phyloP scores from a whole-genome alignment of 768 basidiomycete species.

The Dendrothele bispora region DNA sequence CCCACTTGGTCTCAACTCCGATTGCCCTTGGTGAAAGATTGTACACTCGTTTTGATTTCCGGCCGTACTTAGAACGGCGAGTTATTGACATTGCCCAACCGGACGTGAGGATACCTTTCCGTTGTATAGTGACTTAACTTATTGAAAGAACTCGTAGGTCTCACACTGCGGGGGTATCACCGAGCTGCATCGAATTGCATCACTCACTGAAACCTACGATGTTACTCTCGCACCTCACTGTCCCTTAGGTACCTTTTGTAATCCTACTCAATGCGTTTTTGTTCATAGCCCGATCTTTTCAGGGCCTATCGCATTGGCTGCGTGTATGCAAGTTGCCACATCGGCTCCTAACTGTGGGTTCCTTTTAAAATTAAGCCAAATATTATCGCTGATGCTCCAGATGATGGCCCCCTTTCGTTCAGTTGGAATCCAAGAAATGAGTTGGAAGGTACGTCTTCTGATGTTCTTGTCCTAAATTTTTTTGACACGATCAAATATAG shows the following conservation, averaged over 20 bases:
- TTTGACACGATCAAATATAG: constrained; percentile 24
- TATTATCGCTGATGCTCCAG: background rate
- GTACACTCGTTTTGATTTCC: constrained; percentile 60
- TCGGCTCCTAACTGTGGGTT: constrained; percentile 58
- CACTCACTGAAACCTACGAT: constrained; percentile 66
- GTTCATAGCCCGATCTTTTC: no score
- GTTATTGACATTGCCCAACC: constrained; percentile 72
- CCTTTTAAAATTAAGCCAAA: background rate
- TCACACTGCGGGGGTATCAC: constrained; percentile 62
- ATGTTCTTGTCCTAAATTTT: background rate
- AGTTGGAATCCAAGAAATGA: constrained; percentile 70
- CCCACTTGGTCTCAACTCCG: constrained; percentile 53
- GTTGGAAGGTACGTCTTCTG: constrained; percentile 44
- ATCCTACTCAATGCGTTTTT: no score
- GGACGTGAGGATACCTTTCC: constrained; percentile 41
- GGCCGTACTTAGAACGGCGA: constrained; percentile 63
- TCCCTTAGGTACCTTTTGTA: constrained; percentile 64
- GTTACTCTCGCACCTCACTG: constrained; percentile 74
- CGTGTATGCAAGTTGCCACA: constrained; percentile 64
- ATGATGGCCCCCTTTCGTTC: background rate
- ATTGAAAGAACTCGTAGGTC: constrained; percentile 36
- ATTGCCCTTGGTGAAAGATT: constrained; percentile 65
- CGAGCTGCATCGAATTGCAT: constrained; percentile 57
- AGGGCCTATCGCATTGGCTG: constrained; percentile 73
- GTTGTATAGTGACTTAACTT: no score